These are phyloP conservation scores for Talaromyces sp. DNA, from an alignment of 2,329 filamentous ascomycete genomes.

Conservation along the genomic window DNA sequence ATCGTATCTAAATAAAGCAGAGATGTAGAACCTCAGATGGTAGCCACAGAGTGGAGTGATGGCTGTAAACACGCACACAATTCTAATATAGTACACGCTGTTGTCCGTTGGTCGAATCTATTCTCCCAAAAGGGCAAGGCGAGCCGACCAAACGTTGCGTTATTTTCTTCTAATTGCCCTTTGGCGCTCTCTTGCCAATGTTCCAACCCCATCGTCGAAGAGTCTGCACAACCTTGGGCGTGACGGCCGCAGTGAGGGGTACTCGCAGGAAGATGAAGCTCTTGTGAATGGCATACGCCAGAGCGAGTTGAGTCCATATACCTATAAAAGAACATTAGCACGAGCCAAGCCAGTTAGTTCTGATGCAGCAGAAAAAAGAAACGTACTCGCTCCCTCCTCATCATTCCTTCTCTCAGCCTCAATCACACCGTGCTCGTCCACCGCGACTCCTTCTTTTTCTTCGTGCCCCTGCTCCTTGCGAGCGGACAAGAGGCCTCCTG, in stretches of 20 bases:
- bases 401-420: conserved; percentile 57
- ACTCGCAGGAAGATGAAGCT: conserved; percentile 96
- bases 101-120: neutral
- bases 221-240: conserved; percentile 88
- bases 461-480: conserved; percentile 11
- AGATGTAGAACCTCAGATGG: neutral
- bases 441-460: conserved; percentile 19
- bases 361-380: conserved; percentile 21
- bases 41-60: neutral
- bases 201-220: conserved; percentile 88
- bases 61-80: neutral
- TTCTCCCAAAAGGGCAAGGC: neutral
- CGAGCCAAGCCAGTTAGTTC: conserved; percentile 5
- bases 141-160: no score
- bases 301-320: conserved; percentile 76
- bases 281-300: conserved; percentile 97
- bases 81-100: neutral
- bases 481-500: neutral
- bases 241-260: conserved; percentile 81
- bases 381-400: conserved; percentile 68
- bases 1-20: neutral
- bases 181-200: conserved; percentile 68
- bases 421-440: conserved; percentile 46
- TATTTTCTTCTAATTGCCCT: conserved; percentile 12
- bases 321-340: conserved; percentile 34